Evolutionary conservation across 345 rosid species (phyloP).

Genomic region (Excoecaria cochinchinensis): DNA sequence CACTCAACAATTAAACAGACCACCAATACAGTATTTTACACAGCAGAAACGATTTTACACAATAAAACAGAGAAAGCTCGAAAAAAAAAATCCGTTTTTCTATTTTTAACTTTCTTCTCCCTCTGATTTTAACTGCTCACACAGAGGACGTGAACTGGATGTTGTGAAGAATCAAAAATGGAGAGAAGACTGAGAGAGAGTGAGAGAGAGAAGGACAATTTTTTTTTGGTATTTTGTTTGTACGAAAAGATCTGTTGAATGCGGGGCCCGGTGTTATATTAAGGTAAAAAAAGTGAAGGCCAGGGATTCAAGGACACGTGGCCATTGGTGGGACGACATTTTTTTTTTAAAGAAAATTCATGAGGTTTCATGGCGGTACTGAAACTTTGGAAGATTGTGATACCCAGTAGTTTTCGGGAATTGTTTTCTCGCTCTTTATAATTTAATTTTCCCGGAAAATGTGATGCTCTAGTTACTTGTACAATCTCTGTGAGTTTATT

Average conservation of each 20-base stretch:
- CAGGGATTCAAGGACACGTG: neutral
- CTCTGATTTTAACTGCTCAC: neutral
- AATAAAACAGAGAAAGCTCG: neutral
- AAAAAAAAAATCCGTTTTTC: no score
- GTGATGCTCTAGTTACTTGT: neutral
- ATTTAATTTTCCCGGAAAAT: neutral
- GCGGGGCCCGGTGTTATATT: neutral
- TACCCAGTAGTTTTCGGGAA: neutral
- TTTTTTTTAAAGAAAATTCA: neutral
- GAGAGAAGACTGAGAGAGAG: neutral
- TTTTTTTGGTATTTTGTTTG: neutral
- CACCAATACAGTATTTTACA: neutral
- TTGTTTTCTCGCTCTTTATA: neutral
- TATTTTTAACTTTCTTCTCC: neutral
- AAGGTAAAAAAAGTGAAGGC: neutral
- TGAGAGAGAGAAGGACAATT: neutral
- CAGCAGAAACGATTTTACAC: neutral
- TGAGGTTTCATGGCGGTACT: neutral
- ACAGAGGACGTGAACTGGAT: neutral
- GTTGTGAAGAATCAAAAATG: neutral
- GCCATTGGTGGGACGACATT: neutral
- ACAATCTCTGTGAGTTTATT: neutral
- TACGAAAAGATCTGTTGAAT: neutral
- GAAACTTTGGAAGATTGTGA: neutral
- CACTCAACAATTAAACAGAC: neutral